Evolutionary conservation across 495 filamentous ascomycete genomes (phyloP), one percentile per base, ranked within the genome.

Genomic region (Talaromyces proteolyticus): DNA sequence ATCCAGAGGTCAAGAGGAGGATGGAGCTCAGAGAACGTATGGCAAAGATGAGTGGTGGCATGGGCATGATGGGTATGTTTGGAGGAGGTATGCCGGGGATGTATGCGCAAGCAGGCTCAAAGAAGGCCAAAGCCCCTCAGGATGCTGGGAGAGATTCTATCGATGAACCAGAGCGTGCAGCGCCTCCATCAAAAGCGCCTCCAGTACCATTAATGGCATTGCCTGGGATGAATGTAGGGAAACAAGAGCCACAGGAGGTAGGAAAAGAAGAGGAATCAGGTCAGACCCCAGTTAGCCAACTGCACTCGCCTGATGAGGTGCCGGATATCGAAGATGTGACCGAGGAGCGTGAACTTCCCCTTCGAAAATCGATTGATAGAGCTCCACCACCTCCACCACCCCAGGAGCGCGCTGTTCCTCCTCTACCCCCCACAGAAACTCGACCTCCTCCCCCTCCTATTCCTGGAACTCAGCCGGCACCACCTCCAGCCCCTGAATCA

Each of bases 1-100:
- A 98, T 52, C 90, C 90, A 0, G 93, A 98, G 63, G 73, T 89
- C 29, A 85, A 80, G 51, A 86, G 92, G 52, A 85, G 85, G 64
- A 82, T 95, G 70, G 93, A 95, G 57, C 72, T 98, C 47, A 82
- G 94, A 38, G 90, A 91, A 45, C 82, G 93, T 53, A 97, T 98
- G 89, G 92, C 91, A 20, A 96, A 94, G 68, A 94, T 98, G 88
- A 93, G 90, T 54, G 93, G 94, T 52, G 93, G 93, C 14, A 96
- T 96, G 90, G 91, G 91, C 14, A 91, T 96, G 85, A 84, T 89
- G 64, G 91, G 92, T 42, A 91, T 96, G 79, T 93, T 95, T 66
- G 89, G 89, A 10, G 78, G 85, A 22, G 86, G 89, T 45, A 34
- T 39, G 36, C 38, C 38, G 5, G 65, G 65, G 26, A 58, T 68